Base-by-base conservation (phyloP, 768 basidiomycete genomes). In the Pluteus cervinus region DNA sequence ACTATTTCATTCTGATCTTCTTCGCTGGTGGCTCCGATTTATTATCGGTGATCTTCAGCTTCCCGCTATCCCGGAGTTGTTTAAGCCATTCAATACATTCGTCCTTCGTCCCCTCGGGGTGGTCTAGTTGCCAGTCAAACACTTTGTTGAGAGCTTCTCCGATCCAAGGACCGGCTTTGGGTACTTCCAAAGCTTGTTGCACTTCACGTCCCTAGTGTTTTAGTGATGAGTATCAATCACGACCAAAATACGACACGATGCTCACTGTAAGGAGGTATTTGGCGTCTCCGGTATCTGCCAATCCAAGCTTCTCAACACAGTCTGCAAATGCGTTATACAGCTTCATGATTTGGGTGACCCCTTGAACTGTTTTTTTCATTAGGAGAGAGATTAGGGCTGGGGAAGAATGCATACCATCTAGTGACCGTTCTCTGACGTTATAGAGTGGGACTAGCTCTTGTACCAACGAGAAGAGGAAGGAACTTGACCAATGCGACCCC, bases 91-190 rank as follows among this genome's bases (percentile, higher is more conserved):
- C 54, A 20, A 65, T 54, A 52, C 90, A 92, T 4, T 79, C 74
- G 4, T 77, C 81, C 50, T 77, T 75, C 4, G 75, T 73, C 1
- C 69, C 73, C 2, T 66, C 50, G 0, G 92, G 88, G 54, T 91
- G 63, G 24, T 76, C 80, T 5, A 98, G 68, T 49, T 92, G 90
- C 93, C 92, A 98, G 42, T 81, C 75, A 14, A 89, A 52, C 17
- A 97, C 69, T 32, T 68, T 71, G n/a, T 69, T 62, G 14, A 89
- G 64, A 5, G 81, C 69, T 20, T 69, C 60, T 22, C 75, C 73
- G 4, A 81, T 77, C 77, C 89, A 81, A 2, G 77, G 71, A 2
- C 91, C 91, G 2, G 80, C 71, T 43, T 69, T 76, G 3, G 58
- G 53, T 12, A 66, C 66, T 2, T 61, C 71, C 4, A 93, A 63